Conservation (phyloP, 805 yeast species). For the Vanderwaltozyma yarrowii region DNA sequence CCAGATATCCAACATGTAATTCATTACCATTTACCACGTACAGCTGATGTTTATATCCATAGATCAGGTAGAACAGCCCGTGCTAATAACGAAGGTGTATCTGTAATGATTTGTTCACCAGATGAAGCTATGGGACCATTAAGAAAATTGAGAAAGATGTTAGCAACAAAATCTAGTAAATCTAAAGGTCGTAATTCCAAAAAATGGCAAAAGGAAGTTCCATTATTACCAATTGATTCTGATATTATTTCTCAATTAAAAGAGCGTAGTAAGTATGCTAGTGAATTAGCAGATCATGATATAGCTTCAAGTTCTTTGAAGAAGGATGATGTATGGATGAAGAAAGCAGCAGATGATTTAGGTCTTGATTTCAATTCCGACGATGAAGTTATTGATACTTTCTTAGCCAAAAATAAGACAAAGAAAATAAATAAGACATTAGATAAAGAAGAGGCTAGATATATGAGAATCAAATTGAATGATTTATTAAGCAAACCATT, state of each 20-base stretch:
- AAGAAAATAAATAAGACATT: conserved; percentile 44
- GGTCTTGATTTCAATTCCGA: conserved; percentile 68
- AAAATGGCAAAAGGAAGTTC: conserved; percentile 46
- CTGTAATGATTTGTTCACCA: conserved; percentile 86
- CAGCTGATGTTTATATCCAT: conserved; percentile 91
- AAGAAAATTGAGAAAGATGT: conserved; percentile 54
- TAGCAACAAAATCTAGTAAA: conserved; percentile 27
- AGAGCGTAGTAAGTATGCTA: conserved; percentile 58
- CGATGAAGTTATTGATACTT: conserved; percentile 34
- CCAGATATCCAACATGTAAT: conserved; percentile 86
- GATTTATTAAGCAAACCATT: conserved; percentile 43
- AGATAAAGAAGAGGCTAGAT: conserved; percentile 38
- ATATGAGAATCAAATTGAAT: conserved; percentile 42
- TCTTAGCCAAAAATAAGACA: conserved; percentile 50
- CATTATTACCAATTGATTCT: conserved; percentile 65
- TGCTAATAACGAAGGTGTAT: conserved; percentile 89
- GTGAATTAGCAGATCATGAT: conserved; percentile 65
- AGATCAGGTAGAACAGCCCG: conserved; percentile 98
- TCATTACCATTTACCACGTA: conserved; percentile 89
- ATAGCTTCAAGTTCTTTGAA: conserved; percentile 46
- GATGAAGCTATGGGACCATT: conserved; percentile 88
- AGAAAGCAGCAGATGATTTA: conserved; percentile 85
- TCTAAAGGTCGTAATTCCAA: conserved; percentile 21
- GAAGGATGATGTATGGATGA: conserved; percentile 73
- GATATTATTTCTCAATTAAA: conserved; percentile 62